phyloP scores from a whole-genome alignment of 805 yeast species.

The Ogataea glucozyma region DNA sequence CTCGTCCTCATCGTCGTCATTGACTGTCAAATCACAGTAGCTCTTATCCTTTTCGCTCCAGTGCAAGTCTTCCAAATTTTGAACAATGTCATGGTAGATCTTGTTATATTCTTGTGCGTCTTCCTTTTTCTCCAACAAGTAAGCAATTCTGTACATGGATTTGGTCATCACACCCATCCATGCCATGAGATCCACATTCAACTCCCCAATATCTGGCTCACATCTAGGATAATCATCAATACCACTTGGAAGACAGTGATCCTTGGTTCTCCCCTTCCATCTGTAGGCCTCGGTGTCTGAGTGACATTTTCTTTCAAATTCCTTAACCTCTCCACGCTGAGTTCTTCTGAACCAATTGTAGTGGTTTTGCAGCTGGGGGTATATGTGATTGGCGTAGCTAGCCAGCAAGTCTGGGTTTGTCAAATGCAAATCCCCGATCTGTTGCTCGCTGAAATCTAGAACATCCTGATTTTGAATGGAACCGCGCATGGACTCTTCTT shows the following conservation, averaged over 20 bases:
- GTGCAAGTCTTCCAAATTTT: constrained; percentile 71
- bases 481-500: constrained; percentile 4
- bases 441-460: constrained; percentile 30
- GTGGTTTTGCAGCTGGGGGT: constrained; percentile 75
- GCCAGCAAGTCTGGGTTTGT: constrained; percentile 58
- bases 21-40: constrained; percentile 83
- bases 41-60: constrained; percentile 70
- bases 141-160: constrained; percentile 75
- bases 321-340: constrained; percentile 73
- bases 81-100: constrained; percentile 56
- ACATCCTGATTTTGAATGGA: constrained; percentile 27
- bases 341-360: constrained; percentile 83
- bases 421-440: constrained; percentile 54
- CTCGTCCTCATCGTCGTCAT: constrained; percentile 65
- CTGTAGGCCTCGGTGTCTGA: constrained; percentile 68
- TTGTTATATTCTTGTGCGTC: constrained; percentile 56
- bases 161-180: constrained; percentile 95
- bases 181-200: constrained; percentile 83
- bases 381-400: constrained; percentile 61
- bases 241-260: constrained; percentile 90
- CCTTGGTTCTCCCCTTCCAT: constrained; percentile 89
- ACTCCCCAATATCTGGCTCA: constrained; percentile 82
- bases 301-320: constrained; percentile 61
- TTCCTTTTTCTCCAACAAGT: constrained; percentile 53
- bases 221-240: constrained; percentile 95